phyloP scores from a whole-genome alignment of 371 early-diverging fungal species.

The Mucor saturninus region DNA sequence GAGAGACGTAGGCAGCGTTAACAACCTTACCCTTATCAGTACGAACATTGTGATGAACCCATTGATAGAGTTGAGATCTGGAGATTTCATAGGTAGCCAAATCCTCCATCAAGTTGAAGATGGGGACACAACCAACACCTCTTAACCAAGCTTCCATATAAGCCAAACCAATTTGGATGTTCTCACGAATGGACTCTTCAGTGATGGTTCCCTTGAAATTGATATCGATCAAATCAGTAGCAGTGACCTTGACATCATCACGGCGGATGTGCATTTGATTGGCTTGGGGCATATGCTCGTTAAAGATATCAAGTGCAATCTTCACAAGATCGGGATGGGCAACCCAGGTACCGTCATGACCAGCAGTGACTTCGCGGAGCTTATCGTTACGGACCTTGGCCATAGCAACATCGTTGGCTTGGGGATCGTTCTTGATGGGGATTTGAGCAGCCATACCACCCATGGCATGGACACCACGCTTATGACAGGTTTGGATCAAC shows the following conservation, averaged over 20 bases:
- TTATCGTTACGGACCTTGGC: slow-evolving; percentile 94
- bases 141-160: slow-evolving; percentile 98
- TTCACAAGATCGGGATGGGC: slow-evolving; percentile 95
- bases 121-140: slow-evolving; percentile 97
- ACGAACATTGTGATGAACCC: slow-evolving; percentile 86
- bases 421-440: slow-evolving; percentile 90
- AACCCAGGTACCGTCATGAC: slow-evolving; percentile 97
- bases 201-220: slow-evolving; percentile 84
- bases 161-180: slow-evolving; percentile 87
- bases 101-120: slow-evolving; percentile 63
- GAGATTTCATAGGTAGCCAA: slow-evolving; percentile 96
- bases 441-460: slow-evolving; percentile 99
- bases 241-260: slow-evolving; percentile 87
- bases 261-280: slow-evolving; percentile 94
- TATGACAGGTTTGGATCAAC: slow-evolving; percentile 96
- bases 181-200: slow-evolving; percentile 88
- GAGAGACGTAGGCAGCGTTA: slow-evolving; percentile 73
- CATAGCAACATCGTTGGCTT: slow-evolving; percentile 91
- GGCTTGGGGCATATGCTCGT: slow-evolving; percentile 94
- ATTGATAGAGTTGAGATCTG: slow-evolving; percentile 95
- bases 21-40: slow-evolving; percentile 83
- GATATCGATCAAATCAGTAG: slow-evolving; percentile 84
- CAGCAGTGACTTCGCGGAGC: slow-evolving; percentile 92
- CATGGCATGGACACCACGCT: slow-evolving; percentile 97
- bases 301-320: slow-evolving; percentile 87